phyloP scores from a whole-genome alignment of 2,329 filamentous ascomycete genomes.

The Lachnum nothofagi region DNA sequence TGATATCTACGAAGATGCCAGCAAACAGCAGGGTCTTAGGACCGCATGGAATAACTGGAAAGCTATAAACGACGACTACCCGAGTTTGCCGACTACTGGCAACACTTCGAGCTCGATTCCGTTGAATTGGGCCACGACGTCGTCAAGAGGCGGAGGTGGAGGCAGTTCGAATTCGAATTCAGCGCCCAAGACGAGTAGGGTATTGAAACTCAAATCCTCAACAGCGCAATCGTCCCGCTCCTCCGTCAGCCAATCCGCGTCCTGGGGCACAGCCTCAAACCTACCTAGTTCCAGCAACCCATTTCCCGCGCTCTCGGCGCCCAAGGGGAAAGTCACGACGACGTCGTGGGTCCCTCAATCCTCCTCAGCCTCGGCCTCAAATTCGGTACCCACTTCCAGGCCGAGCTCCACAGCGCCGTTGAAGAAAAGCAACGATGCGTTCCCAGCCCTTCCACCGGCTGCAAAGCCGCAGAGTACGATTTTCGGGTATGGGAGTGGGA shows the following conservation, averaged over 20 bases:
- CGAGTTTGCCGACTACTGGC: constrained; percentile 71
- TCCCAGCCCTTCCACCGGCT: constrained; percentile 77
- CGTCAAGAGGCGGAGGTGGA: too few relatives aligned
- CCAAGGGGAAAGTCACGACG: constrained; percentile 28
- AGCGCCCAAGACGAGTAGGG: constrained; percentile 42
- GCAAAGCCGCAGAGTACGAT: constrained; percentile 62
- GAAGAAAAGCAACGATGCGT: constrained; percentile 50
- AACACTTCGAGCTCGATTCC: constrained; percentile 43
- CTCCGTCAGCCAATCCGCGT: constrained; percentile 49
- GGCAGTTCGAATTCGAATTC: constrained; percentile 14
- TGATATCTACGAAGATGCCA: constrained; percentile 81
- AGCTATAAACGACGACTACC: constrained; percentile 93
- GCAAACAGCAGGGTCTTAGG: constrained; percentile 67
- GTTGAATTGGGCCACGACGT: constrained; percentile 30
- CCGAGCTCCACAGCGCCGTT: constrained; percentile 11
- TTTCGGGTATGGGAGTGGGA: constrained; percentile 54
- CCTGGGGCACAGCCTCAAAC: constrained; percentile 45
- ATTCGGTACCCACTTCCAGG: constrained; percentile 30
- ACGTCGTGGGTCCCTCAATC: constrained; percentile 33
- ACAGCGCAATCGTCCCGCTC: constrained; percentile 63
- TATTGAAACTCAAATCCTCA: constrained; percentile 64
- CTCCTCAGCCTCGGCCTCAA: constrained; percentile 30
- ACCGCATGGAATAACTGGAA: constrained; percentile 94
- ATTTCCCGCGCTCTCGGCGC: constrained; percentile 39
- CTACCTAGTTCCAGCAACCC: constrained; percentile 33